Evolutionary conservation across 148 eudicot species (phyloP).

Genomic region (Persicaria maculosa): DNA sequence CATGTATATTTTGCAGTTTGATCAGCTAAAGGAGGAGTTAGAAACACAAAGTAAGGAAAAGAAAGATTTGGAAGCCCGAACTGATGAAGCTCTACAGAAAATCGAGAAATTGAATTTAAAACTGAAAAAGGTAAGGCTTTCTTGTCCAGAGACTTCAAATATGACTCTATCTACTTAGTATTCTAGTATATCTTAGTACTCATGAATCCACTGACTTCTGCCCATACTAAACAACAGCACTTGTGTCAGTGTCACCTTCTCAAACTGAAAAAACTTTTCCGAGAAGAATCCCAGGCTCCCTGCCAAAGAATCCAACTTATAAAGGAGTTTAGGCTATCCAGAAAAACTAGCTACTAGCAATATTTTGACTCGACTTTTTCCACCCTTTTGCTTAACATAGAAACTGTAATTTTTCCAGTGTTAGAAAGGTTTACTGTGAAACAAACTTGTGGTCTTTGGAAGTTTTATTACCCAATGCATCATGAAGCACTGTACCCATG

Average conservation of each 20-base stretch:
- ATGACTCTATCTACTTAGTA: not conserved
- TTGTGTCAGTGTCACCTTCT: not conserved
- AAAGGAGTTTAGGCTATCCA: not conserved
- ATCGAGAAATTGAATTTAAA: slow-evolving; percentile 39
- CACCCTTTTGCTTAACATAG: not conserved
- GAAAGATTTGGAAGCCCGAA: slow-evolving; percentile 38
- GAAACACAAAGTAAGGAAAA: slow-evolving; percentile 49
- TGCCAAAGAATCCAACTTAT: not conserved
- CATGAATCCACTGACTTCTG: not conserved
- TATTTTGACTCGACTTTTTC: not conserved
- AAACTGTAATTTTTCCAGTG: not conserved
- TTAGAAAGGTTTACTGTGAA: not conserved
- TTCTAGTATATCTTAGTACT: not conserved
- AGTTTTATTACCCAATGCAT: not conserved
- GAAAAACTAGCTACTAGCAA: not conserved
- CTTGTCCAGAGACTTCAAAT: not conserved
- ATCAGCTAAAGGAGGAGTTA: slow-evolving; percentile 51
- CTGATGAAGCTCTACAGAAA: slow-evolving; percentile 43
- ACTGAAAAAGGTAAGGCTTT: slow-evolving; percentile 46
- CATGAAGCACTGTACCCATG: not conserved
- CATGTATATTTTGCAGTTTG: slow-evolving; percentile 32
- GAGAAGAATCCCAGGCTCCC: not conserved
- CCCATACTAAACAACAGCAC: not conserved
- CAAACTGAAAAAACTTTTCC: not conserved
- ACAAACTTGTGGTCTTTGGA: not conserved